A percentile compares a stretch with the other conserved stretches of the same genome.
These are phyloP conservation scores for Microsporum canis DNA, from an alignment of 2,329 filamentous ascomycete genomes.

Conservation along the genomic window DNA sequence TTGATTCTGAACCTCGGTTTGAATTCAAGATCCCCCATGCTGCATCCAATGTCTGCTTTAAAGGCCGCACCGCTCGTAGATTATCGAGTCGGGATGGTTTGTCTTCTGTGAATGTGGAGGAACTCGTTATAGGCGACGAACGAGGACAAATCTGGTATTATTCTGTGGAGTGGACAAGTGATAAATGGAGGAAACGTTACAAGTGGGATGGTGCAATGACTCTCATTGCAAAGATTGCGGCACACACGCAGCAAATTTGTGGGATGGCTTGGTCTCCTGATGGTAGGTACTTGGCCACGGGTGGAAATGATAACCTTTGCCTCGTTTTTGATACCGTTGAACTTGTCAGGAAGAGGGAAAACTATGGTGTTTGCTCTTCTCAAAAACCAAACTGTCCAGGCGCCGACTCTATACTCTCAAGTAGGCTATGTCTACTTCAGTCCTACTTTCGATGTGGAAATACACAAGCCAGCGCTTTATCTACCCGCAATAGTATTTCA, in stretches of 20 bases:
- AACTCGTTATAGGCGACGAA: conserved; percentile 79
- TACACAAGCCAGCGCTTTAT: neutral
- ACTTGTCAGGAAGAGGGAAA: conserved; percentile 32
- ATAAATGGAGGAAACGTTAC: conserved; percentile 49
- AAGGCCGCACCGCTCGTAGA: conserved; percentile 48
- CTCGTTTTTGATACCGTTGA: conserved; percentile 63
- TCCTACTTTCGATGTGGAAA: neutral
- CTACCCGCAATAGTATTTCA: neutral
- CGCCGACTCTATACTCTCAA: neutral
- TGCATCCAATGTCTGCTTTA: conserved; percentile 72
- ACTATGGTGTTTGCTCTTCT: neutral
- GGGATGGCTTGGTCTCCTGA: conserved; percentile 78
- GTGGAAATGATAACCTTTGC: conserved; percentile 86
- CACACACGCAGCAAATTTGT: conserved; percentile 84
- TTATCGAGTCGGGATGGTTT: conserved; percentile 39
- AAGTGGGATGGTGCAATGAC: conserved; percentile 69
- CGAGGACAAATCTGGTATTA: conserved; percentile 77
- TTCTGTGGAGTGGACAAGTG: conserved; percentile 65
- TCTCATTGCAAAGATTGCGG: conserved; percentile 61
- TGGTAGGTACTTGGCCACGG: conserved; percentile 68
- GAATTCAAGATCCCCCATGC: conserved; percentile 59
- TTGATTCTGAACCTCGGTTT: conserved; percentile 56
- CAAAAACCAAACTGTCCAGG: neutral
- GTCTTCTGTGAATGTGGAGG: conserved; percentile 56
- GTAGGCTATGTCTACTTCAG: neutral